phyloP scores from a whole-genome alignment of 2,329 filamentous ascomycete genomes.

The Chaetomium sp. region DNA sequence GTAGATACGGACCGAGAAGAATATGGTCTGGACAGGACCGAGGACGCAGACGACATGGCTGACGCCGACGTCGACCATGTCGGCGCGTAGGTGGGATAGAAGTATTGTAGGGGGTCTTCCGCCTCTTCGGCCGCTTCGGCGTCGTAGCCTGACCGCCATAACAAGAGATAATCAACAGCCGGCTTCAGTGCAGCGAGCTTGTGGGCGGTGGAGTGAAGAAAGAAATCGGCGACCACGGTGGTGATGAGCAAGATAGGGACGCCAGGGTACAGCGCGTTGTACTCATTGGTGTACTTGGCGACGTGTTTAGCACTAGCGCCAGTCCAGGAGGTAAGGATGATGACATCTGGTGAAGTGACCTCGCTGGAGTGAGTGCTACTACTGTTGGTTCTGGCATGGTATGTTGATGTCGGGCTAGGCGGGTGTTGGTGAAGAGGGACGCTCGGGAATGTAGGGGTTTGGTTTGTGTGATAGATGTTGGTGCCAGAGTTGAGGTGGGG shows the following conservation, averaged over 20 bases:
- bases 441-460: no score
- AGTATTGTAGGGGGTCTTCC: constrained; percentile 12
- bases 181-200: constrained; percentile 17
- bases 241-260: constrained; percentile 37
- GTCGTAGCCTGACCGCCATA: constrained; percentile 12
- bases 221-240: constrained; percentile 19
- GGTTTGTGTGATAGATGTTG: not conserved
- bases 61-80: no score
- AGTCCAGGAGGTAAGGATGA: constrained; percentile 43
- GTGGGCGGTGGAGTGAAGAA: constrained; percentile 9
- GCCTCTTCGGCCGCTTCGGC: constrained; percentile 26
- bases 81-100: not conserved
- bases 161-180: constrained; percentile 16
- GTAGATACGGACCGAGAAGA: no score
- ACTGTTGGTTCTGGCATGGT: no score
- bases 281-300: constrained; percentile 41
- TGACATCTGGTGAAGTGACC: constrained; percentile 29
- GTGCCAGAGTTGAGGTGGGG: constrained; percentile 14
- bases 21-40: no score
- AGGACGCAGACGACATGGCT: no score
- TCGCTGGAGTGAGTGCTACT: not conserved
- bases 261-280: constrained; percentile 36
- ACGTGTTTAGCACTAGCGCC: constrained; percentile 37
- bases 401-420: no score
- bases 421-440: no score